Conservation (phyloP, 495 filamentous ascomycete species). For the Clohesyomyces aquaticus region DNA sequence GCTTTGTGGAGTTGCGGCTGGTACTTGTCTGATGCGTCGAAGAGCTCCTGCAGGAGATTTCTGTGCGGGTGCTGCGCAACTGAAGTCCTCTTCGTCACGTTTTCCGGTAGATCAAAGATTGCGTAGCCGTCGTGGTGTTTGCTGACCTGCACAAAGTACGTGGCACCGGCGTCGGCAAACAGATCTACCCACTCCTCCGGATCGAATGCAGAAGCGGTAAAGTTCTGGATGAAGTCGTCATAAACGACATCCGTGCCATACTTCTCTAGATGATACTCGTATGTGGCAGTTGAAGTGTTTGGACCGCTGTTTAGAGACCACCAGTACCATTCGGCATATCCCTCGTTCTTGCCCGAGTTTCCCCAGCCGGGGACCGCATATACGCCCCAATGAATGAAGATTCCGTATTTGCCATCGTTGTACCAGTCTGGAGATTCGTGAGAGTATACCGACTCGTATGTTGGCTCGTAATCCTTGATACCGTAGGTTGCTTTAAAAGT, state of each 20-base stretch:
- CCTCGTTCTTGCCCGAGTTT: conserved; percentile 54
- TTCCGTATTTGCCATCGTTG: conserved; percentile 58
- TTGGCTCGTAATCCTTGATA: conserved; percentile 44
- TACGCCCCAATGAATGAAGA: conserved; percentile 62
- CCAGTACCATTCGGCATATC: conserved; percentile 61
- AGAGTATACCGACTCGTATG: conserved; percentile 47
- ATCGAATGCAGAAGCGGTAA: conserved; percentile 55
- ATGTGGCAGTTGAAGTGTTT: conserved; percentile 45
- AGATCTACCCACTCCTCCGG: conserved; percentile 62
- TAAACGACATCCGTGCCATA: conserved; percentile 58
- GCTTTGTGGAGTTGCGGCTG: conserved; percentile 56
- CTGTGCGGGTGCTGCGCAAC: conserved; percentile 52
- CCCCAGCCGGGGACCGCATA: conserved; percentile 62
- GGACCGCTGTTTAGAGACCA: conserved; percentile 48
- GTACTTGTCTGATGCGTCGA: conserved; percentile 52
- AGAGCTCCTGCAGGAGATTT: conserved; percentile 53
- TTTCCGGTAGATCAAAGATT: conserved; percentile 54
- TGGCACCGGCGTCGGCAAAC: conserved; percentile 57
- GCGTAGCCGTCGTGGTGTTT: conserved; percentile 62
- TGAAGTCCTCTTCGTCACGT: conserved; percentile 53
- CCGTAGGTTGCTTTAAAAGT: conserved; percentile 48
- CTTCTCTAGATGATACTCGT: conserved; percentile 55
- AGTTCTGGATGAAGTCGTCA: conserved; percentile 60
- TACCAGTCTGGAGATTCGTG: conserved; percentile 61
- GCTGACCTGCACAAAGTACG: conserved; percentile 59